Evolutionary conservation across 73 alveolate species (phyloP).

Genomic region (Paramecium octaurelia): DNA sequence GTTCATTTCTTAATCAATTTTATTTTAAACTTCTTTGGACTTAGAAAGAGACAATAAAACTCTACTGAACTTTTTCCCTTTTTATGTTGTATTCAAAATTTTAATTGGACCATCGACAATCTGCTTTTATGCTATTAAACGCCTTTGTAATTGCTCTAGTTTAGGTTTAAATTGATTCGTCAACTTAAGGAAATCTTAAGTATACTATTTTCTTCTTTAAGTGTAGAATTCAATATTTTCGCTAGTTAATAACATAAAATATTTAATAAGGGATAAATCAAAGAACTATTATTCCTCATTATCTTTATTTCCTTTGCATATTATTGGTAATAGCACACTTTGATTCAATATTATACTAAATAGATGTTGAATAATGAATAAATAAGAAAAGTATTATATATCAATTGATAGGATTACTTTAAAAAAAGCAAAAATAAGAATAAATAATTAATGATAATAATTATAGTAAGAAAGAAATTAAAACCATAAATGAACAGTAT

Average conservation of each 20-base stretch:
- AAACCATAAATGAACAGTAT: not conserved
- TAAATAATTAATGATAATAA: not conserved
- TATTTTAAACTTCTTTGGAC: not conserved
- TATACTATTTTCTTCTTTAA: not conserved
- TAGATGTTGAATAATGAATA: not conserved
- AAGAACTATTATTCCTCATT: not conserved
- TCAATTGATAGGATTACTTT: not conserved
- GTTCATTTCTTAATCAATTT: constrained; percentile 11
- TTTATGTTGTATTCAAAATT: not conserved
- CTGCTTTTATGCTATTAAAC: not conserved
- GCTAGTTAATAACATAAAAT: not conserved
- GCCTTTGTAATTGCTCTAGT: not conserved
- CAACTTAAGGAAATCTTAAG: not conserved
- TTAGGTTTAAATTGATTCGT: not conserved
- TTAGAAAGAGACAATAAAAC: constrained; percentile 6
- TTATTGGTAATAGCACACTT: not conserved
- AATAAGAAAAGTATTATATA: not conserved
- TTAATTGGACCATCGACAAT: not conserved
- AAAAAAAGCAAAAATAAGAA: not conserved
- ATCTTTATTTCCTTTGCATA: not conserved
- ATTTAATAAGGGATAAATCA: not conserved
- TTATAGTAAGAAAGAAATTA: not conserved
- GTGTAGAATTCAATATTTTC: not conserved
- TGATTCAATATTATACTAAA: not conserved
- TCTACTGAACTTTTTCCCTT: not conserved